Percentiles rank a stretch among this genome's conserved stretches.
Conservation (phyloP, 495 filamentous ascomycete species). For the Penicillium cinerascens region DNA sequence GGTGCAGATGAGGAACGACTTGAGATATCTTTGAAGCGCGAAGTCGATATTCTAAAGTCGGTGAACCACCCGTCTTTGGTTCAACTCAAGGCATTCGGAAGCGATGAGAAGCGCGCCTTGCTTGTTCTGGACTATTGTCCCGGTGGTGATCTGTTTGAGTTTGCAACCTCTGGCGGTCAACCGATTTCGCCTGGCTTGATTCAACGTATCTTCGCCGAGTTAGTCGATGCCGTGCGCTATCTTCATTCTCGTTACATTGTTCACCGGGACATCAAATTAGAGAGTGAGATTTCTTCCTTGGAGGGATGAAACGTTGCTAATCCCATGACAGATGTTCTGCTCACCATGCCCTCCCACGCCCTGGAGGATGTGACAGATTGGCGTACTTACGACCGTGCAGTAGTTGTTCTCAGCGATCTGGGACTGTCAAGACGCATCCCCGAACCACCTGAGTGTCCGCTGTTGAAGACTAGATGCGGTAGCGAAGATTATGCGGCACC, state of each 20-base stretch:
- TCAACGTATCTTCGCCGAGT: conserved; percentile 83
- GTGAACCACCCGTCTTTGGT: conserved; percentile 87
- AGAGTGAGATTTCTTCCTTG: conserved; percentile 61
- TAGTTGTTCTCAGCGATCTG: conserved; percentile 87
- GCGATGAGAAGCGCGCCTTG: conserved; percentile 73
- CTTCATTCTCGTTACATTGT: conserved; percentile 83
- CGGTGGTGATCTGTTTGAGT: conserved; percentile 91
- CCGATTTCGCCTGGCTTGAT: conserved; percentile 65
- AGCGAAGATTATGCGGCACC: conserved; percentile 97
- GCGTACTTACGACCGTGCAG: conserved; percentile 68
- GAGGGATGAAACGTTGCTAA: not conserved
- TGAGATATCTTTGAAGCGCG: conserved; percentile 87
- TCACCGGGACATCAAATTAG: conserved; percentile 95
- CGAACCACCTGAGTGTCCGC: conserved; percentile 61
- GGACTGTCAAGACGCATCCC: conserved; percentile 84
- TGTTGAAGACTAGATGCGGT: conserved; percentile 86
- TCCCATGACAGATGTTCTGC: conserved; percentile 68
- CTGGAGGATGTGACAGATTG: conserved; percentile 56
- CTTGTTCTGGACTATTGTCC: conserved; percentile 89
- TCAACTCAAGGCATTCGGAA: conserved; percentile 81
- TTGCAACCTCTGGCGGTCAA: conserved; percentile 65
- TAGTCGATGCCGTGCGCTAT: conserved; percentile 81
- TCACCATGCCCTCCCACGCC: conserved; percentile 65
- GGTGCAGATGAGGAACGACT: conserved; percentile 86
- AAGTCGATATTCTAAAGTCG: conserved; percentile 85